phyloP scores from a whole-genome alignment of 148 eudicot genomes.

The Camellia japonica region DNA sequence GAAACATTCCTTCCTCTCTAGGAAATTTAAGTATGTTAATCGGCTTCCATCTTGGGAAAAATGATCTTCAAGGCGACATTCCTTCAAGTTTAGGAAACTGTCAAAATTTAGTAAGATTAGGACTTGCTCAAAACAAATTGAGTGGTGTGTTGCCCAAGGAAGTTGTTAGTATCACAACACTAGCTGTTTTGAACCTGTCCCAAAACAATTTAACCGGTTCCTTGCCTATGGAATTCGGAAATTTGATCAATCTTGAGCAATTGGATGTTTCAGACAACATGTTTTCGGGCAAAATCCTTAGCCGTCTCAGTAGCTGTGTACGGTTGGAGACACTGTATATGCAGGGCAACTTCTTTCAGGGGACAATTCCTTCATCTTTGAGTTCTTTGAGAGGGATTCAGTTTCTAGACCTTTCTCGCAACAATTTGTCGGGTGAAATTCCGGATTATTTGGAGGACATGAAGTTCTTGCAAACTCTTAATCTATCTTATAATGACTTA shows the following conservation, averaged over 20 bases:
- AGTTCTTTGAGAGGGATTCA: slow-evolving; percentile 18
- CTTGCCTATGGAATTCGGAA: slow-evolving; percentile 24
- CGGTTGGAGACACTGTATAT: slow-evolving; percentile 14
- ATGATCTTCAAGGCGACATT: slow-evolving; percentile 27
- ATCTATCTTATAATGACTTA: slow-evolving; percentile 33
- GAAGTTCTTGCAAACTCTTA: slow-evolving; percentile 9
- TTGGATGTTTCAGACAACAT: slow-evolving; percentile 19
- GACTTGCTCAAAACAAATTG: slow-evolving; percentile 21
- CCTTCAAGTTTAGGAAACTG: slow-evolving; percentile 34
- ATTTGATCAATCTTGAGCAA: slow-evolving; percentile 15
- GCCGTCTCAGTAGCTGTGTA: slow-evolving; percentile 21
- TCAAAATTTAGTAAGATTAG: slow-evolving; percentile 3
- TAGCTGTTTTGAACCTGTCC: slow-evolving; percentile 11
- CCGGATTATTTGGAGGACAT: slow-evolving; percentile 24
- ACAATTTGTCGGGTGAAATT: slow-evolving; percentile 37
- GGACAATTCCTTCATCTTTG: slow-evolving; percentile 28
- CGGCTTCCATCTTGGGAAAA: not conserved
- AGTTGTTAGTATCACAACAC: slow-evolving; percentile 16
- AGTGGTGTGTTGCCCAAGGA: slow-evolving; percentile 27
- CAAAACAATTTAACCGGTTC: slow-evolving; percentile 23
- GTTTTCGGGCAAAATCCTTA: slow-evolving; percentile 27
- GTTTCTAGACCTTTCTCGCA: slow-evolving; percentile 28
- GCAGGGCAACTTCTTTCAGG: slow-evolving; percentile 34
- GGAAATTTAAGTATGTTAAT: slow-evolving; percentile 31
- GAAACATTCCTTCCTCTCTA: slow-evolving; percentile 25